Conservation (phyloP, 805 yeast species). For the Lipomyces sp. region DNA sequence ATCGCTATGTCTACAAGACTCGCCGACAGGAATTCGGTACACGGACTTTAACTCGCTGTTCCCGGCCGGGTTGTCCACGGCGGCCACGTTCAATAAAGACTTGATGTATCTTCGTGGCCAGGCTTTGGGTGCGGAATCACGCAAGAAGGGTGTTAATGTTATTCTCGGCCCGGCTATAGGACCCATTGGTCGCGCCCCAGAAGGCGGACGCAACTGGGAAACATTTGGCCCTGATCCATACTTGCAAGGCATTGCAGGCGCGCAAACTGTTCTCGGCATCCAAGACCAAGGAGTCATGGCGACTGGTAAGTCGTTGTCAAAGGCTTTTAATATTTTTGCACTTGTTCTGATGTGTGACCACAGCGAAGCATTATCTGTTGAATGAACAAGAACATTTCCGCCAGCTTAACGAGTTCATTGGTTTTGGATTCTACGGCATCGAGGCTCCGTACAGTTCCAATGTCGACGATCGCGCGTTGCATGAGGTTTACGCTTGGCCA, state of each 20-base stretch:
- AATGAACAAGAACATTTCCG: conserved; percentile 63
- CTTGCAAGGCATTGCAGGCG: conserved; percentile 54
- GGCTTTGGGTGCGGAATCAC: conserved; percentile 56
- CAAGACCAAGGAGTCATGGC: conserved; percentile 60
- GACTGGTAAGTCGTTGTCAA: conserved; percentile 40
- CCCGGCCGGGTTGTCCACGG: conserved; percentile 59
- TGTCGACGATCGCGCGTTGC: conserved; percentile 60
- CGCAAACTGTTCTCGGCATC: conserved; percentile 51
- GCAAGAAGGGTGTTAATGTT: conserved; percentile 53
- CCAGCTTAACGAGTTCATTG: conserved; percentile 52
- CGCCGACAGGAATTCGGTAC: conserved; percentile 57
- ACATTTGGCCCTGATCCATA: conserved; percentile 62
- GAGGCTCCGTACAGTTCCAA: conserved; percentile 48
- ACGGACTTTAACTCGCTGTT: conserved; percentile 56
- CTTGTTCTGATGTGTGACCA: too few relatives aligned
- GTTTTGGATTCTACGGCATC: conserved; percentile 45
- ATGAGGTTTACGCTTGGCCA: conserved; percentile 63
- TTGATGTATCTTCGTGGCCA: conserved; percentile 53
- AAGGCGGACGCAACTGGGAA: conserved; percentile 66
- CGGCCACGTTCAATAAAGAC: conserved; percentile 54
- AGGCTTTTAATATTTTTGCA: too few relatives aligned
- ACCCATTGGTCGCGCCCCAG: conserved; percentile 59
- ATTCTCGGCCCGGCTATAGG: conserved; percentile 58
- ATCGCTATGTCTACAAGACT: conserved; percentile 58
- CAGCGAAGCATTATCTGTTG: conserved; percentile 50